Percentiles rank a stretch among this genome's conserved stretches.
Evolutionary conservation across 148 eudicot species (phyloP).

Genomic region (Mesembryanthemum crystallinum): DNA sequence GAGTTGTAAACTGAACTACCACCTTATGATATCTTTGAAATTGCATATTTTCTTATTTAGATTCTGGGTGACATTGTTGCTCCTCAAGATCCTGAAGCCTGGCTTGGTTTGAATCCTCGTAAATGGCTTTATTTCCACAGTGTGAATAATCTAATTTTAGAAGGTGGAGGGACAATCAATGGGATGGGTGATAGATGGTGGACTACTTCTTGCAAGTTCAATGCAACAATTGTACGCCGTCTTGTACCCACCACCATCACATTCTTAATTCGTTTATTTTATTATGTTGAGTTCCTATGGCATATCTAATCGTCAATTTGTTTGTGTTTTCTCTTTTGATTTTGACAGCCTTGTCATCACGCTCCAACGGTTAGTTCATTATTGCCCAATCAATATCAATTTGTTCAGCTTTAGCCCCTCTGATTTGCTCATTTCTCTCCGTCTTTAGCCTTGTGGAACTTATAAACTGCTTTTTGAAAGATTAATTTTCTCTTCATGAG

Average conservation of each 20-base stretch:
- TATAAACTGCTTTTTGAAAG: neutral
- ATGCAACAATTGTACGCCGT: slow-evolving; percentile 53
- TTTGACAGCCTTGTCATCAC: slow-evolving; percentile 78
- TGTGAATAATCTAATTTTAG: slow-evolving; percentile 60
- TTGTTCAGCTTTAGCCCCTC: neutral
- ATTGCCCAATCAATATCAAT: neutral
- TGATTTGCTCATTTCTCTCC: neutral
- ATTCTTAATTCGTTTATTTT: neutral
- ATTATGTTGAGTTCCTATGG: neutral
- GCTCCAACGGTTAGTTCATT: slow-evolving; percentile 88
- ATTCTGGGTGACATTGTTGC: slow-evolving; percentile 67
- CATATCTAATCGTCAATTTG: slow-evolving; percentile 14
- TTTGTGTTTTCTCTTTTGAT: slow-evolving; percentile 18
- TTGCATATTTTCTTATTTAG: slow-evolving; percentile 33
- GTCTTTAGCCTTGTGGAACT: neutral
- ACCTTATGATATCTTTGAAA: slow-evolving; percentile 10
- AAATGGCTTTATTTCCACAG: slow-evolving; percentile 86
- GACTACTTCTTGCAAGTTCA: slow-evolving; percentile 82
- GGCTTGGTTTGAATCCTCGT: slow-evolving; percentile 62
- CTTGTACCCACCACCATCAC: slow-evolving; percentile 13
- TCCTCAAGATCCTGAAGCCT: slow-evolving; percentile 66
- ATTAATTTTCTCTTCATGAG: slow-evolving; percentile 5
- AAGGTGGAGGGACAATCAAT: slow-evolving; percentile 73
- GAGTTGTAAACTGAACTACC: neutral
- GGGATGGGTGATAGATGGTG: slow-evolving; percentile 97